Evolutionary conservation across 2,329 filamentous ascomycete species (phyloP), one percentile per base, ranked within the genome.

Genomic region (Westerdykella ornata): DNA sequence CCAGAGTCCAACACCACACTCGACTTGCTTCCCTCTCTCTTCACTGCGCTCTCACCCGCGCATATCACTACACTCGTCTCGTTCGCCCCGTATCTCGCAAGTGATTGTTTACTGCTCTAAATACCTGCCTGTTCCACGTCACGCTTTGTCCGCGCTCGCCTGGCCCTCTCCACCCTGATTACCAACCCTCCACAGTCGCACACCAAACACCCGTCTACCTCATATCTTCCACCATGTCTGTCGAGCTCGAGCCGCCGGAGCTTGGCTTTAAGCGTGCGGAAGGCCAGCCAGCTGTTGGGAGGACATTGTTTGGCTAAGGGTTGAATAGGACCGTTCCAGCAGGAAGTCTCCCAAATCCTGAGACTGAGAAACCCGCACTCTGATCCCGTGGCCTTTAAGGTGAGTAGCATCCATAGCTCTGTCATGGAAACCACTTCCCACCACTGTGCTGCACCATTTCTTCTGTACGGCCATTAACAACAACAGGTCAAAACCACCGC

Each of bases 401-500:
- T 77, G 62, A 54, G 69, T 58, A 31, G 14, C 32, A 42, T 17
- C 17, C 32, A 42, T 17, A 11, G 22, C 22, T 26, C 22, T 11
- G 22, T 8, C 22, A 26, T 11, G 3, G 22, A 26, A n/a, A 8
- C 22, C 7, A 4, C 22, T 29, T 18, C 26, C 22, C 34, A 31
- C 39, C 29, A 42, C 32, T 36, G 18, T 28, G 34, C 46, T 11
- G 22, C 22, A 26, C 22, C 12, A 8, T 26, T 26, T 26, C 12
- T 26, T 26, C 12, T 26, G 22, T 11, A 26, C 12, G 22, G 22
- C 22, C 34, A 43, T 51, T 56, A 38, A 58, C 52, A 41, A 20
- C 29, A 32, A 26, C 56, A 95, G 88, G 92, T 98, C 69, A 98
- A 98, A 81, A 98, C 92, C 37, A 98, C 92, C 49, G 92, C 92